Evolutionary conservation across 2,329 filamentous ascomycete species (phyloP), one percentile per base, ranked within the genome.

Genomic region (Trichoderma asperellum): DNA sequence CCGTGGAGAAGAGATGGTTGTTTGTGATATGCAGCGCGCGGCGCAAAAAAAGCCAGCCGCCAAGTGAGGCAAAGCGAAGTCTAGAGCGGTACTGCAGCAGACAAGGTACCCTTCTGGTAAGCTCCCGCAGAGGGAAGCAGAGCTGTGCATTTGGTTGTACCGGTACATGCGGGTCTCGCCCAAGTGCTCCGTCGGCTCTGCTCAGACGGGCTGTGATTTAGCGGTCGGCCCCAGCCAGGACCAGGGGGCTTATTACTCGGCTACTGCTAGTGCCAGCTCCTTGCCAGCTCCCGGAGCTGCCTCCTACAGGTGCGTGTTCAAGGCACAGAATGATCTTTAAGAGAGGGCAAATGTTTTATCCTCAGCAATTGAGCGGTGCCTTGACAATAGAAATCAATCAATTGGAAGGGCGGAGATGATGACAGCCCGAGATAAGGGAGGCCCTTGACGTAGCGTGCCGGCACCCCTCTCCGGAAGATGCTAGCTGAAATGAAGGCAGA

Each of bases 11-110:
- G 61, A 63, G 35, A 64, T 56, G 53, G 47, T 63, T 52, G 65
- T 62, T 68, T 63, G 63, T 68, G 68, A 68, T 70, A 64, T 70
- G 68, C 68, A 70, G 68, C 35, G 34, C 57, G 64, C 34, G 29
- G 62, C 57, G 47, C 56, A 70, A 70, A 70, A 43, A 70, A 52
- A 57, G 27, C n/a, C n/a, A 58, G 59, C 49, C 53, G 5, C 49
- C 57, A 43, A 29, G 18, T 37, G 52, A 60, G 40, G 40, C 56
- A 60, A 60, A 21, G 57, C 34, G 16, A 35, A 32, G 59, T 43
- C 67, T 66, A 53, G 63, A 58, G 63, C 60, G 60, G 57, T 21
- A 21, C 43, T 53, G 32, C 56, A 43, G 32, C 56, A 56, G 53
- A 32, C 47, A 59, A 27, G 62, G 62, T 65, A 65, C 62, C 37